Evolutionary conservation across 306 rosid genomes (phyloP).

Genomic region (Glycyrrhiza uralensis): DNA sequence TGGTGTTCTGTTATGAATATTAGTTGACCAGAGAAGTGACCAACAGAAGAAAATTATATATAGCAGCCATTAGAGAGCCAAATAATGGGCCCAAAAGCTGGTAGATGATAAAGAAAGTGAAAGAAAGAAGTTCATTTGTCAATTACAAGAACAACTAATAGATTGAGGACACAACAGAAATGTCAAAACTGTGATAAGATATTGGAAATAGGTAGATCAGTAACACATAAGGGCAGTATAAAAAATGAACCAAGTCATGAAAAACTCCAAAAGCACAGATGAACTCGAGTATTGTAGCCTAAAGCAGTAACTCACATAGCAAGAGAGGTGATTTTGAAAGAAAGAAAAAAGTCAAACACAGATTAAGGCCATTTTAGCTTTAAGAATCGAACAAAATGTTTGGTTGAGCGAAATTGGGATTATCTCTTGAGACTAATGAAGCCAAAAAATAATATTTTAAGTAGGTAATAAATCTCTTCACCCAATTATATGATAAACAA

Average conservation of each 20-base stretch:
- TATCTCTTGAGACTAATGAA: neutral
- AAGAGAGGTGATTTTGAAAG: neutral
- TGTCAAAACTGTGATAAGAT: neutral
- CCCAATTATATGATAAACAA: neutral
- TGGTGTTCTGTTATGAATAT: neutral
- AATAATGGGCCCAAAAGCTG: neutral
- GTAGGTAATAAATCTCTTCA: neutral
- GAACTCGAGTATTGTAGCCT: neutral
- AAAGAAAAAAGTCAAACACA: neutral
- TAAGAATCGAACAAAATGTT: neutral
- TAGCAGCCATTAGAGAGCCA: neutral
- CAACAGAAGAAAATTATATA: neutral
- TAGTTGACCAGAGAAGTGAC: neutral
- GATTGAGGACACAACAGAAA: neutral
- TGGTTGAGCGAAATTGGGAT: neutral
- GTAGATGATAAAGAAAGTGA: conserved; percentile 4
- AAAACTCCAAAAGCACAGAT: neutral
- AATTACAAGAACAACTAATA: neutral
- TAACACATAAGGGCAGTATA: neutral
- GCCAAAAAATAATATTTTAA: neutral
- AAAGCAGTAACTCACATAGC: neutral
- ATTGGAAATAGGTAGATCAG: neutral
- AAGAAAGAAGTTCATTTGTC: neutral
- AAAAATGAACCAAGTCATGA: neutral
- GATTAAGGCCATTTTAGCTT: neutral